These are phyloP conservation scores for Gryganskiella cystojenkinii DNA, from an alignment of 192 early-diverging fungal species.

Conservation along the genomic window DNA sequence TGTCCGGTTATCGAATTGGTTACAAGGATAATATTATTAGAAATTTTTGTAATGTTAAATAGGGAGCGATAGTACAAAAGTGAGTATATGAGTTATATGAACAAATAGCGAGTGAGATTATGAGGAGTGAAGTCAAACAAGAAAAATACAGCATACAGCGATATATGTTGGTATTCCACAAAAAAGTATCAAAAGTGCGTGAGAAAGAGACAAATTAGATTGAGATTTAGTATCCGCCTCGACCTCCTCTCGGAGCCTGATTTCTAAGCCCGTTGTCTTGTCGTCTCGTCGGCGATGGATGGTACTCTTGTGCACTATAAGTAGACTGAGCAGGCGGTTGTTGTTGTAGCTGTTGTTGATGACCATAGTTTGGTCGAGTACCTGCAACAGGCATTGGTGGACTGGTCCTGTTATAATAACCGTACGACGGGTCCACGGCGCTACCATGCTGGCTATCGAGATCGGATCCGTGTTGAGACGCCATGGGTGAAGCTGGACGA, in stretches of 20 bases:
- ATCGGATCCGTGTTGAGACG: slow-evolving; percentile 40
- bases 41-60: not conserved
- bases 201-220: too few species aligned
- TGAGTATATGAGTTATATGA: not conserved
- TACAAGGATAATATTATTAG: not conserved
- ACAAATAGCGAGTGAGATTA: not conserved
- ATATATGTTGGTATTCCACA: too few species aligned
- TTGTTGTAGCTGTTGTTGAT: not conserved
- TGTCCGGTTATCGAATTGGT: not conserved
- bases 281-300: too few species aligned
- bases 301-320: too few species aligned
- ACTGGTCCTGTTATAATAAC: too few species aligned
- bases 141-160: not conserved
- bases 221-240: too few species aligned
- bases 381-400: too few species aligned
- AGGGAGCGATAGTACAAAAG: not conserved
- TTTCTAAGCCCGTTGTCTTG: too few species aligned
- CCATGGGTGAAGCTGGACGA: slow-evolving; percentile 27
- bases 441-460: slow-evolving; percentile 24
- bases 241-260: too few species aligned
- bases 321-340: not conserved
- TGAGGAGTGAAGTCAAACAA: not conserved
- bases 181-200: too few species aligned
- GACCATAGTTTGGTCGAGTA: too few species aligned
- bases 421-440: too few species aligned